These are phyloP conservation scores for Fagus crenata DNA, from an alignment of 306 rosid genomes.

Conservation along the genomic window DNA sequence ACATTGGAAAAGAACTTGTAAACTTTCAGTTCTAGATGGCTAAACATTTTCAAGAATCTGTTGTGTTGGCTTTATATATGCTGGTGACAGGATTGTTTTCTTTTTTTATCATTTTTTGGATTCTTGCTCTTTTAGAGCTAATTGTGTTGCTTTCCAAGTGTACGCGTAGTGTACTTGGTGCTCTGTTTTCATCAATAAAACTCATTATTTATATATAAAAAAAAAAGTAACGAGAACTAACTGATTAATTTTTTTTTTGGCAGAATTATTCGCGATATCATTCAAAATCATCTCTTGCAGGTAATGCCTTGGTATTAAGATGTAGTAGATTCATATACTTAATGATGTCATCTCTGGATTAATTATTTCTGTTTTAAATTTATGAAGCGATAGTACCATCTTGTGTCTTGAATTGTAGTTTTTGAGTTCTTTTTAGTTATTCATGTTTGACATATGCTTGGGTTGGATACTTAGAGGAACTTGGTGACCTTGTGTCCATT, in stretches of 20 bases:
- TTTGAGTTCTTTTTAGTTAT: constrained; percentile 16
- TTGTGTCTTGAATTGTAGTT: constrained; percentile 8
- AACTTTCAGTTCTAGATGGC: neutral
- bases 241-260: constrained; percentile 21
- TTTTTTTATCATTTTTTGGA: no score
- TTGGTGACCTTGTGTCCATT: neutral
- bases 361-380: constrained; percentile 1
- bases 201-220: no score
- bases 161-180: no score
- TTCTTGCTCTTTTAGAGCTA: no score
- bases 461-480: constrained; percentile 19
- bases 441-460: constrained; percentile 12
- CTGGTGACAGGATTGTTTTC: no score
- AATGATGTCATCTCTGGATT: constrained; percentile 6
- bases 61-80: neutral
- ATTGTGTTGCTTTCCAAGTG: no score
- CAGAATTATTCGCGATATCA: constrained; percentile 96
- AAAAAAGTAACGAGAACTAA: constrained; percentile 1
- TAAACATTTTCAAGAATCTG: neutral
- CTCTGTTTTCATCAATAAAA: no score
- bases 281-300: constrained; percentile 96
- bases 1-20: constrained; percentile 11
- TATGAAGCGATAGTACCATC: neutral
- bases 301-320: constrained; percentile 45
- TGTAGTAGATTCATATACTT: constrained; percentile 21